Evolutionary conservation across 306 rosid species (phyloP), one percentile per base, ranked within the genome.

Genomic region (Gynostemma pentaphyllum): DNA sequence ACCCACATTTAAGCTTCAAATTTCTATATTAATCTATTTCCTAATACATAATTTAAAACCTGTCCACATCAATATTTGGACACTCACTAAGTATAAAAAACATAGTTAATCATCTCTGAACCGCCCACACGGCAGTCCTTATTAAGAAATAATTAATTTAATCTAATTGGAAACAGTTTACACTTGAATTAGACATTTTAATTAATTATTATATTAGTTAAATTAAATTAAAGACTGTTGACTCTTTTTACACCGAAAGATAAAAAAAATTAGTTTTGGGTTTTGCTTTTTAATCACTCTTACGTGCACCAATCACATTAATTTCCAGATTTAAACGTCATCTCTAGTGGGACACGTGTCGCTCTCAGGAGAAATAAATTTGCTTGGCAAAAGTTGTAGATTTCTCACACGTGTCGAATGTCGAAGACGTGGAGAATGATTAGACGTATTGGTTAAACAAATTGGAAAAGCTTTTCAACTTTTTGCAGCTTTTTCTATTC

Each of bases 61-160:
- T 36, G 76, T 75, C 80, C 44, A 62, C 41, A 70, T 81, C 74
- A 74, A 60, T 2, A 62, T 44, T 39, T 45, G 45, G 74, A 53
- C 49, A 29, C 1, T 51, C 32, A 28, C 5, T 14, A 24, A 70
- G 21, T 64, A 21, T 70, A 52, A 29, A 62, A 41, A 49, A 59
- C 22, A 26, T 27, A 52, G 26, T 34, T 54, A 39, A 11, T 64
- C 26, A 68, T n/a, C 28, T 7, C 18, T 26, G 3, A 68, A 68
- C 82, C 81, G 64, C 34, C 79, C 77, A 78, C 68, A 51, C 62
- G 28, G 34, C 79, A 62, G 56, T 65, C 72, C 83, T 62, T 62
- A 0, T 13, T 78, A n/a, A n/a, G n/a, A n/a, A n/a, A n/a, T n/a
- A n/a, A 65, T 70, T 73, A 73, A 72, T 5, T 47, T 53, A 45